A percentile compares a stretch with the other conserved stretches of the same genome.
Evolutionary conservation across 495 filamentous ascomycete species (phyloP).

Genomic region (Aspergillus homomorphus): DNA sequence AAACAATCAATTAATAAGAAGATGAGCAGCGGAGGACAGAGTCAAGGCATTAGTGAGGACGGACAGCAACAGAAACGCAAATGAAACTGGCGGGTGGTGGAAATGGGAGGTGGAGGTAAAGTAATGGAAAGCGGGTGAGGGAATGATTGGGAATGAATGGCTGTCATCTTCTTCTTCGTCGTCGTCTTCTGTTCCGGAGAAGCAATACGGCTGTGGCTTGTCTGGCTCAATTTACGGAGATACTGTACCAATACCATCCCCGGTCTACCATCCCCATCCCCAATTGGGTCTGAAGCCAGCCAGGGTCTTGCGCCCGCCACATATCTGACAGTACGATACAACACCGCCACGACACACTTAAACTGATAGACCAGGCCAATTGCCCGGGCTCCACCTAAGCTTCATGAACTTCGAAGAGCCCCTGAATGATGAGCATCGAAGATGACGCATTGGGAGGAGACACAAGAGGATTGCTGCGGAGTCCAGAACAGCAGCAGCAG

Average conservation of each 20-base stretch:
- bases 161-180: constrained; percentile 11
- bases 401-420: neutral
- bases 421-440: neutral
- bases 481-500: too few relatives aligned
- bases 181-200: constrained; percentile 6
- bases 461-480: too few relatives aligned
- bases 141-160: constrained; percentile 4
- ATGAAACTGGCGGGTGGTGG: constrained; percentile 1
- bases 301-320: constrained; percentile 7
- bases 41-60: constrained; percentile 18
- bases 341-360: neutral
- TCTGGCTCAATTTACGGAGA: neutral
- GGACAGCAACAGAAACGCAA: constrained; percentile 6
- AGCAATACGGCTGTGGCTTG: constrained; percentile 6
- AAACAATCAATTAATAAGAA: constrained; percentile 10
- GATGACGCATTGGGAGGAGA: neutral
- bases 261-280: neutral
- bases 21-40: constrained; percentile 5
- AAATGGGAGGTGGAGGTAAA: neutral
- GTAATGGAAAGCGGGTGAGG: neutral
- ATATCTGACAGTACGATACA: constrained; percentile 7
- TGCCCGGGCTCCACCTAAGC: neutral
- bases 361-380: neutral
- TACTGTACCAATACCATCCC: neutral
- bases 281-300: neutral